A percentile compares a stretch with the other conserved stretches of the same genome.
Evolutionary conservation across 805 yeast genomes (phyloP).

Genomic region (Diddensiella transvaalensis): DNA sequence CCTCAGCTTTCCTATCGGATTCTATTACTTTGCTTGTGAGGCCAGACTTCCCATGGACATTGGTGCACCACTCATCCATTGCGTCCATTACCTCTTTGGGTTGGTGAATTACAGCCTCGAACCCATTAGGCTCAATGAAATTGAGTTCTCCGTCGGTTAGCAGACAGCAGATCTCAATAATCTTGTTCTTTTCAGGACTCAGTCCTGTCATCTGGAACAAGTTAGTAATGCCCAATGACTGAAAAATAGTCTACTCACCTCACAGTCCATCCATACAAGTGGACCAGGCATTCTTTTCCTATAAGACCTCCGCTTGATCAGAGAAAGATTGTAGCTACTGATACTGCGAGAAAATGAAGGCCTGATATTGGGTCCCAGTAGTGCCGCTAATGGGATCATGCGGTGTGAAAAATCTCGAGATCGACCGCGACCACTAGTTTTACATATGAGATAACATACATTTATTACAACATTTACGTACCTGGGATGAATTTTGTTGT

Average conservation of each 20-base stretch:
- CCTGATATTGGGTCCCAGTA: background rate
- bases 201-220: constrained; percentile 82
- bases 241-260: constrained; percentile 34
- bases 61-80: constrained; percentile 87
- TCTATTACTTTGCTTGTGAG: constrained; percentile 65
- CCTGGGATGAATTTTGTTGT: background rate
- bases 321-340: background rate
- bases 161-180: constrained; percentile 88
- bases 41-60: constrained; percentile 75
- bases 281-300: constrained; percentile 21
- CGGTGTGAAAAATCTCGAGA: background rate
- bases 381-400: background rate
- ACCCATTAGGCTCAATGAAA: constrained; percentile 65
- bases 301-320: background rate
- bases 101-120: constrained; percentile 75
- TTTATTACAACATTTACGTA: no score
- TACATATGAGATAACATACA: background rate
- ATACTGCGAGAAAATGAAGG: background rate
- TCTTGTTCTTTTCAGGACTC: constrained; percentile 71
- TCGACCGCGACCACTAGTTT: background rate
- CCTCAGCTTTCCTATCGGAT: constrained; percentile 48
- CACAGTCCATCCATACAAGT: constrained; percentile 95
- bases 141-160: constrained; percentile 81
- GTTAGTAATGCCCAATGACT: background rate
- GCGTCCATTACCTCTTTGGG: constrained; percentile 55